Conservation (phyloP, 1,139 yeast species). For the Sugiyamaella japonica region DNA sequence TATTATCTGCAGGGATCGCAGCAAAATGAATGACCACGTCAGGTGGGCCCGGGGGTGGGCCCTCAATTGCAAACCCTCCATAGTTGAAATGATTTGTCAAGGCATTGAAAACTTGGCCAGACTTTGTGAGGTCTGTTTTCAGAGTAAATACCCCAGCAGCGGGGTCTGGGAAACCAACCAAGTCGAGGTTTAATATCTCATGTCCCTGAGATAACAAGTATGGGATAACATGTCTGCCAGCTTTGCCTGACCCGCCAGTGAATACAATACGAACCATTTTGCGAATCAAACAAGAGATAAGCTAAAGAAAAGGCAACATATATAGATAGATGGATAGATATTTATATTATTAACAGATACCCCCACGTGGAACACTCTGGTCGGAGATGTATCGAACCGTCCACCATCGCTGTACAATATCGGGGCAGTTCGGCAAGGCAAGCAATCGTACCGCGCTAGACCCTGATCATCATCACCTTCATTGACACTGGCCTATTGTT, state of each 20-base stretch:
- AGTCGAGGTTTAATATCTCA: slow-evolving; percentile 21
- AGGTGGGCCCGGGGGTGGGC: slow-evolving; percentile 22
- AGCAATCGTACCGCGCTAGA: not conserved
- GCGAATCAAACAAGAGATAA: not conserved
- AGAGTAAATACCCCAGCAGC: slow-evolving; percentile 19
- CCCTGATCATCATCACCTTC: not conserved
- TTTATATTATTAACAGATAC: slow-evolving; percentile 3
- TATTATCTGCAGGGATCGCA: slow-evolving; percentile 20
- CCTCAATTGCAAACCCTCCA: slow-evolving; percentile 19
- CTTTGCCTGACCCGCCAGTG: slow-evolving; percentile 25
- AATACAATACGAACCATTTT: slow-evolving; percentile 22
- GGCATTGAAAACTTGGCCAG: slow-evolving; percentile 24
- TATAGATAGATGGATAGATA: not conserved
- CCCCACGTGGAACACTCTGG: slow-evolving; percentile 8
- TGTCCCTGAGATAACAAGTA: slow-evolving; percentile 23
- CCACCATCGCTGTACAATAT: too few relatives aligned
- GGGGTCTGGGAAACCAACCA: slow-evolving; percentile 22
- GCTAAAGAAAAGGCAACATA: not conserved
- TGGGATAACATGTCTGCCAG: slow-evolving; percentile 22
- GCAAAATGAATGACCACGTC: slow-evolving; percentile 25
- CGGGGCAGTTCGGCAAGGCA: not conserved
- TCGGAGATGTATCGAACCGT: not conserved
- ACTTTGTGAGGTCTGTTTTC: slow-evolving; percentile 21
- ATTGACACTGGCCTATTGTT: not conserved
- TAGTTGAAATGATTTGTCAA: slow-evolving; percentile 20